Base-by-base conservation (phyloP, 805 yeast genomes). In the Yarrowia osloensis region DNA sequence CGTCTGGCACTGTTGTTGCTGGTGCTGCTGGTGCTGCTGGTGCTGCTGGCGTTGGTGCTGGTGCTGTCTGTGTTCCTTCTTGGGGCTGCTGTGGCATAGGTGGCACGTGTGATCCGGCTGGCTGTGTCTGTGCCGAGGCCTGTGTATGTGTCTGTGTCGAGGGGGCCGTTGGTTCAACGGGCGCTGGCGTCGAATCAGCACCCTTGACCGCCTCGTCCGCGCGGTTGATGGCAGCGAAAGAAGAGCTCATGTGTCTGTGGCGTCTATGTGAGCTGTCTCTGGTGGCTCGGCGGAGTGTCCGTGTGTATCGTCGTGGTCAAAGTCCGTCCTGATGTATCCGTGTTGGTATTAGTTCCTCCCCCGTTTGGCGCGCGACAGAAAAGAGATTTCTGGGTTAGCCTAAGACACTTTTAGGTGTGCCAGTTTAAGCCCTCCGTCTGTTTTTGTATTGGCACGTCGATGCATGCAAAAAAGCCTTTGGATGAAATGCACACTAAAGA, bases 361-460 rank as follows among this genome's bases (percentile, higher is more conserved):
- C 54, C 52, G 52, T 33, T 19, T 28, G 39, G 37, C 37, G 55
- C 39, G 55, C 55, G 55, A 49, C 55, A 49, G 55, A 47, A n/a
- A 15, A 47, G 52, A 19, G 12, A 29, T 49, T 49, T 50, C 40
- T 31, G 40, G 28, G 15, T 21, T 54, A 54, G 44, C 61, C 61
- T 35, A 37, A 37, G 31, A 24, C 31, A 17, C 44, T 15, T 21
- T 35, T 35, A 35, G 61, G 44, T 54, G 61, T 54, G 44, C 61
- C 61, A 54, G 44, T 35, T 52, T 54, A 54, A 54, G 44, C 24
- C 61, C 61, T 33, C 61, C 42, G 61, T 54, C 33, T 54, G 61
- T 35, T 35, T 54, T 35, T 54, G 61, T 24, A 24, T 35, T 54
- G 22, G 61, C 61, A 31, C 57, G 57, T 35, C 61, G 61, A 37